A percentile compares a stretch with the other conserved stretches of the same genome.
phyloP scores from a whole-genome alignment of 495 filamentous ascomycete species.

The Sordaria brevicollis region DNA sequence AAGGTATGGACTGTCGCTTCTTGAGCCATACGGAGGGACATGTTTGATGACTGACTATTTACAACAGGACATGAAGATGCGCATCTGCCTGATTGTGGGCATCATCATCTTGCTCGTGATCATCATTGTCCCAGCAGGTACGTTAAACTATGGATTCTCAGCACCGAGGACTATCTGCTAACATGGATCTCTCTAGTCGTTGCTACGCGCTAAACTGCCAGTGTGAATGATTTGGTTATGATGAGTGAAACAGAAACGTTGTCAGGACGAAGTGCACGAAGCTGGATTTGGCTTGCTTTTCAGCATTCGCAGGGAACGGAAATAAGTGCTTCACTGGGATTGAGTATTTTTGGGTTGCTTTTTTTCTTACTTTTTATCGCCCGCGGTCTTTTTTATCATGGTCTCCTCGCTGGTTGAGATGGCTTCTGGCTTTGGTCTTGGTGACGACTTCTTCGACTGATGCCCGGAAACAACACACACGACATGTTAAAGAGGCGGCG shows the following conservation, averaged over 20 bases:
- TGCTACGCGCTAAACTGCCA: conserved; percentile 12
- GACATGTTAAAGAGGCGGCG: conserved; percentile 7
- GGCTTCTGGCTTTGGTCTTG: conserved; percentile 6
- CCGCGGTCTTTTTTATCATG: conserved; percentile 10
- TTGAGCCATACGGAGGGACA: not conserved
- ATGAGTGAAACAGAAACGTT: conserved; percentile 8
- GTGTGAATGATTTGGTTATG: conserved; percentile 8
- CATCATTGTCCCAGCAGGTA: conserved; percentile 86
- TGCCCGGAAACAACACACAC: conserved; percentile 1
- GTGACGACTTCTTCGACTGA: conserved; percentile 12
- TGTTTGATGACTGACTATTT: not conserved
- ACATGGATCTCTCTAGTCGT: conserved; percentile 14
- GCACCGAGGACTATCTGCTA: not conserved
- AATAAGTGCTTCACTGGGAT: conserved; percentile 15
- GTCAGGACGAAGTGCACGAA: conserved; percentile 13
- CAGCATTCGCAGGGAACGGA: conserved; percentile 17
- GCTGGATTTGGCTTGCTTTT: conserved; percentile 21
- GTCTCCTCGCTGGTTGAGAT: conserved; percentile 10
- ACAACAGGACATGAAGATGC: conserved; percentile 89
- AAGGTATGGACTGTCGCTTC: conserved; percentile 19
- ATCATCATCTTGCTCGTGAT: conserved; percentile 82
- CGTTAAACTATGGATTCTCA: conserved; percentile 8
- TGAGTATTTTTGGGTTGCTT: conserved; percentile 23
- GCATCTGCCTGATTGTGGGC: conserved; percentile 83
- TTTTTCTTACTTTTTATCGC: conserved; percentile 3